Evolutionary conservation across 1,284 basidiomycete genomes (phyloP), one percentile per base, ranked within the genome.

Genomic region (Trichosporon ovoides): DNA sequence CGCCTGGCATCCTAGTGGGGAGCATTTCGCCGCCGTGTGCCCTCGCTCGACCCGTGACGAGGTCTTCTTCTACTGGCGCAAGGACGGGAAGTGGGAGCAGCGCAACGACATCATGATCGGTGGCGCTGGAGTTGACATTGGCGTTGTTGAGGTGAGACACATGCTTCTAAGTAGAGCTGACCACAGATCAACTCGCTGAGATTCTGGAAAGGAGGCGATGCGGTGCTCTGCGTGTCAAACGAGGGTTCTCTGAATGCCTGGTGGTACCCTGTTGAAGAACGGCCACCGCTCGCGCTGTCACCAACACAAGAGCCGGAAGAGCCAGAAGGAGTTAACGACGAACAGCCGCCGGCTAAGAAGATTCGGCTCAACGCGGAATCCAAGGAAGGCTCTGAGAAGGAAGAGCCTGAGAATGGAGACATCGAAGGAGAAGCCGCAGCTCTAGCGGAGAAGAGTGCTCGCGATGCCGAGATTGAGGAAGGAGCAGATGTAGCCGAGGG

Each of bases 241-340:
- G 72, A 73, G 52, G 74, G 74, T 0, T 68, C 66, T 1, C 57
- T 73, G 18, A 71, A 65, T 20, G 68, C 72, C 2, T 76, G 74
- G 74, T 48, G 59, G 24, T 76, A 71, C 53, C 72, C 73, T 2
- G 34, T 66, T 6, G 56, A 65, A 31, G 58, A 58, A 28, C 60
- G 57, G 3, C 38, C 38, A 10, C 56, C 53, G 14, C 54, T 58
- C 3, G 51, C 43, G 5, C 40, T 52, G 14, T 43, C 43, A 18
- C 43, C 43, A 14, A 28, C 43, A 6, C 38, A 46, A 2, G 54
- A 40, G 53, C 52, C 53, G 46, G 61, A 48, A 52, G 54, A 9
- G 9, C 28, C 28, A 59, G 61, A 53, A 14, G 60, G 52, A 33
- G 53, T 7, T 5, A 46, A 48, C 16, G 18, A 19, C 14, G 56